phyloP scores from a whole-genome alignment of 192 early-diverging fungal genomes.

The Podochytrium sp. region DNA sequence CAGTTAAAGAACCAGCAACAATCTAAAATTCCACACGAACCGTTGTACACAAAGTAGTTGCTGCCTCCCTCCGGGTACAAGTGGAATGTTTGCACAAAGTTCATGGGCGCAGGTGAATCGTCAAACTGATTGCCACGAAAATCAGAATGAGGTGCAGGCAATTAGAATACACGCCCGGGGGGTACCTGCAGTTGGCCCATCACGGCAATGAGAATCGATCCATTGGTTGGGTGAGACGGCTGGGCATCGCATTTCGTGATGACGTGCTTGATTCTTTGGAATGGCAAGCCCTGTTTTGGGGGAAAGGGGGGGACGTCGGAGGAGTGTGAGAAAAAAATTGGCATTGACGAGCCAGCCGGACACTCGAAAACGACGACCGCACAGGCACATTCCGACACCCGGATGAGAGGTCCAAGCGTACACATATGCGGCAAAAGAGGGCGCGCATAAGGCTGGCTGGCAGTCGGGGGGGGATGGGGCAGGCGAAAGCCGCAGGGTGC shows the following conservation, averaged over 20 bases:
- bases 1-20: neutral
- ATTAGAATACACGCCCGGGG: neutral
- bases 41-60: conserved; percentile 82
- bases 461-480: neutral
- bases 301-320: neutral
- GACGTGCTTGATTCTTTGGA: conserved; percentile 73
- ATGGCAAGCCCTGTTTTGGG: conserved; percentile 80
- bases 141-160: neutral
- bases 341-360: neutral
- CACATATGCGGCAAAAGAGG: neutral
- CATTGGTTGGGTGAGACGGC: conserved; percentile 61
- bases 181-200: conserved; percentile 85
- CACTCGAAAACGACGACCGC: too few relatives aligned
- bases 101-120: conserved; percentile 77
- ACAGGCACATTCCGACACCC: too few relatives aligned
- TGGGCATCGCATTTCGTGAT: conserved; percentile 83
- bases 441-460: too few relatives aligned
- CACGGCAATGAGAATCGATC: conserved; percentile 77
- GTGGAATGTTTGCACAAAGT: conserved; percentile 87
- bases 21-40: conserved; percentile 25
- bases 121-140: conserved; percentile 58
- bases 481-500: too few relatives aligned
- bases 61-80: conserved; percentile 69
- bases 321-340: neutral
- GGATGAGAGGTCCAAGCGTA: neutral